Percentiles rank a stretch among this genome's conserved stretches.
phyloP scores from a whole-genome alignment of 495 filamentous ascomycete genomes.

The Penicillium lagena region DNA sequence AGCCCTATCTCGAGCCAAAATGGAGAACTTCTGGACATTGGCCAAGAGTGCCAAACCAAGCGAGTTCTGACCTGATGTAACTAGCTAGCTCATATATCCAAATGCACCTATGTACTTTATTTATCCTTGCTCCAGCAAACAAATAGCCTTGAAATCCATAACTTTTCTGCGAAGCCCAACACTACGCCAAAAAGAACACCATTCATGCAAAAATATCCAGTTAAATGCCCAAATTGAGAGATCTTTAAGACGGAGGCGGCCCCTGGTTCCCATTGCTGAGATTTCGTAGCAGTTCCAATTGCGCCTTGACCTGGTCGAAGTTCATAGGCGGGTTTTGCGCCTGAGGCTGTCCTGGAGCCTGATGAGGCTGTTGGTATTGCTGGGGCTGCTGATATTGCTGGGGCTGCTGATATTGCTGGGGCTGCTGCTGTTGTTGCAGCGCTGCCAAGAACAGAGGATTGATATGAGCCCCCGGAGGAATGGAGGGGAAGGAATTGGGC shows the following conservation, averaged over 20 bases:
- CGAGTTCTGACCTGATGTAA: constrained; percentile 16
- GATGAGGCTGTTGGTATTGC: constrained; percentile 33
- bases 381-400: constrained; percentile 26
- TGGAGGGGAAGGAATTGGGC: constrained; percentile 26
- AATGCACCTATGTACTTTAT: constrained; percentile 11
- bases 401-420: constrained; percentile 29
- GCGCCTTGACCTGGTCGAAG: constrained; percentile 41
- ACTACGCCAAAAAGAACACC: constrained; percentile 11
- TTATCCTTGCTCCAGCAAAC: constrained; percentile 6
- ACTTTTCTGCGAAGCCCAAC: constrained; percentile 6
- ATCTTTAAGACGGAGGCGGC: constrained; percentile 25
- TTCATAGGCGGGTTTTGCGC: constrained; percentile 26
- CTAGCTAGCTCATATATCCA: constrained; percentile 1
- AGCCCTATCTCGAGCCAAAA: constrained; percentile 67
- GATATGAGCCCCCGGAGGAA: constrained; percentile 50
- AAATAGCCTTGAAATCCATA: constrained; percentile 3
- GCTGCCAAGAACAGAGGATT: constrained; percentile 59
- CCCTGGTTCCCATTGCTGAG: constrained; percentile 32
- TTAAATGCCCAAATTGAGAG: constrained; percentile 6
- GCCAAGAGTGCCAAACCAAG: constrained; percentile 62
- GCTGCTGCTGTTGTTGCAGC: constrained; percentile 37
- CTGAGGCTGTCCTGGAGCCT: constrained; percentile 35
- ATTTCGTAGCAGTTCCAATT: constrained; percentile 39
- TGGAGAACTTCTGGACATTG: constrained; percentile 95
- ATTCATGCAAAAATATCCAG: constrained; percentile 22